A percentile compares a stretch with the other conserved stretches of the same genome.
These are phyloP conservation scores for Alternaria sp. DNA, from an alignment of 2,329 filamentous ascomycete genomes.

Conservation along the genomic window DNA sequence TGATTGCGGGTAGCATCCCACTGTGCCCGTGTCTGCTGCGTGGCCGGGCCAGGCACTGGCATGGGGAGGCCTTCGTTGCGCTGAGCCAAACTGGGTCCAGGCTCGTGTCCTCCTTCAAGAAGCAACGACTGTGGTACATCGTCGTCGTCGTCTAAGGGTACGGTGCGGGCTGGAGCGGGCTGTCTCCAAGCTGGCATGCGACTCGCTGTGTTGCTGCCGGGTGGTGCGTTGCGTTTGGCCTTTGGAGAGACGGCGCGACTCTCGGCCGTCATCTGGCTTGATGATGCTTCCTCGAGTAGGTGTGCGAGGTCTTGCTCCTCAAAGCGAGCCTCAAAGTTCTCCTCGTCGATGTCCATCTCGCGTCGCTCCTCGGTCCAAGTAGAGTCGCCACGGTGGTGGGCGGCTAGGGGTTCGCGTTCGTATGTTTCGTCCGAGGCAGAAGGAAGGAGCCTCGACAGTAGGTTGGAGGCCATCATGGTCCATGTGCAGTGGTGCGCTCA, in stretches of 20 bases:
- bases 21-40: slow-evolving; percentile 56
- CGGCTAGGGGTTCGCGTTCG: slow-evolving; percentile 51
- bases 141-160: slow-evolving; percentile 58
- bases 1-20: slow-evolving; percentile 61
- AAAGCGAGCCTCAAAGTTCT: slow-evolving; percentile 60
- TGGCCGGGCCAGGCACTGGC: slow-evolving; percentile 56
- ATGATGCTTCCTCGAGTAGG: slow-evolving; percentile 61
- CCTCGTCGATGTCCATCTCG: slow-evolving; percentile 60
- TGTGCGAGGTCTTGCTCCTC: slow-evolving; percentile 66
- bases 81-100: slow-evolving; percentile 35
- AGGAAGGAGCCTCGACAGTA: slow-evolving; percentile 62
- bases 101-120: slow-evolving; percentile 61
- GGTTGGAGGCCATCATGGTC: slow-evolving; percentile 62
- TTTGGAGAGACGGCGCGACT: slow-evolving; percentile 52
- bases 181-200: slow-evolving; percentile 53
- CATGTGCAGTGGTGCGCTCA: slow-evolving; percentile 25
- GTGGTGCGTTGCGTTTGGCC: slow-evolving; percentile 40
- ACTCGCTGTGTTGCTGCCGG: slow-evolving; percentile 39
- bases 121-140: slow-evolving; percentile 68
- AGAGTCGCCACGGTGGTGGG: slow-evolving; percentile 32
- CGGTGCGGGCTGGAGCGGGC: slow-evolving; percentile 29
- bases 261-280: slow-evolving; percentile 58
- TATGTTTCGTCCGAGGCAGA: slow-evolving; percentile 59
- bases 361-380: slow-evolving; percentile 53
- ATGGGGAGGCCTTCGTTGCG: slow-evolving; percentile 48